Base-by-base conservation (phyloP, 768 basidiomycete species). In the Termitomyces sp. region DNA sequence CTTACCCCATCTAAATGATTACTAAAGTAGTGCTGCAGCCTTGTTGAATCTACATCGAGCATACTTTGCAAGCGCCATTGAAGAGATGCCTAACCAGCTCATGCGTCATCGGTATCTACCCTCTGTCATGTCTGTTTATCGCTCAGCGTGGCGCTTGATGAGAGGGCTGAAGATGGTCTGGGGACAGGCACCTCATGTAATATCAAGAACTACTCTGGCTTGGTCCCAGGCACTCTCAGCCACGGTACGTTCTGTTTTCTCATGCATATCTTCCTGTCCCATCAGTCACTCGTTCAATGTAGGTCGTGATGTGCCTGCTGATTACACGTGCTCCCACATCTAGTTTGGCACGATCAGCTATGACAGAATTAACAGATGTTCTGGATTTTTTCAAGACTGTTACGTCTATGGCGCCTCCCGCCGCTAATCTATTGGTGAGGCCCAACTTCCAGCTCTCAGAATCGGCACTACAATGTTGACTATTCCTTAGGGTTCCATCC, bases 171-270 rank as follows among this genome's bases (percentile, higher is more conserved):
- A 74, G 17, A 70, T 77, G n/a, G 72, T 78, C 1, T 82, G 80
- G 72, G 68, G 70, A 15, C 61, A 66, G 20, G 71, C 76, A 5
- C 79, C 83, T 1, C 70, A 77, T 2, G 63, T 83, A 5, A 66
- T 84, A 4, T 69, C 76, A 8, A 75, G 88, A 10, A 65, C 84
- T 36, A 78, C 76, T 15, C 63, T 85, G 10, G 71, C 82, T n/a
- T 91, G 89, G 87, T 89, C 88, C 12, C 83, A 86, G 40, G 80
- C 79, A 3, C 72, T 90, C 31, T 86, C 87, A 4, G 86, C 86
- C 4, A 82, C 83, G 6, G 89, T 91, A 67, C 63, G 87, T 73
- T 48, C 17, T 31, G 17, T 15, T 32, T 25, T 47, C 11, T 9
- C 52, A 15, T 40, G 15, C 12, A 36, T 9, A 31, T 49, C 9